A percentile compares a stretch with the other conserved stretches of the same genome.
Evolutionary conservation across 129 eudicot genomes (phyloP).

Genomic region (Saussurea involucrata): DNA sequence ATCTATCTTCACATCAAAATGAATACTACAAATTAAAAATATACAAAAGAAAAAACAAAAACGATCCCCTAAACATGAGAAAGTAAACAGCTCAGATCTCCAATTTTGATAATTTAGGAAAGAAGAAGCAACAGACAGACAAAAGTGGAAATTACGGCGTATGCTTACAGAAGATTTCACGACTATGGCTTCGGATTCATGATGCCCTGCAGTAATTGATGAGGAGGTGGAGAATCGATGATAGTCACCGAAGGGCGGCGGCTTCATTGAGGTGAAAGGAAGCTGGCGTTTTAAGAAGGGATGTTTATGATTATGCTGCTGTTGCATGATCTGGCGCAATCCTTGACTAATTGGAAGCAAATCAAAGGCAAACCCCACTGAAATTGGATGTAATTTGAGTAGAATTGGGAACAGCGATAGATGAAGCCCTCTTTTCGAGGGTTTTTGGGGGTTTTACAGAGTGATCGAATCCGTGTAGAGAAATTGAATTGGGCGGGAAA

Average conservation of each 20-base stretch:
- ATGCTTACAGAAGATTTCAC: slow-evolving; percentile 69
- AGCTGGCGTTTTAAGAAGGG: slow-evolving; percentile 51
- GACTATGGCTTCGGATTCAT: slow-evolving; percentile 52
- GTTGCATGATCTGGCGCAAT: slow-evolving; percentile 37
- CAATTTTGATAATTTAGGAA: neutral
- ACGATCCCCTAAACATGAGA: neutral
- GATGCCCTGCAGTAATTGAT: slow-evolving; percentile 17
- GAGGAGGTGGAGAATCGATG: slow-evolving; percentile 52
- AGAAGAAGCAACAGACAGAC: neutral
- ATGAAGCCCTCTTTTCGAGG: neutral
- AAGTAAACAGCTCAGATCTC: slow-evolving; percentile 19
- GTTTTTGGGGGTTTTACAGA: neutral
- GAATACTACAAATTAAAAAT: neutral
- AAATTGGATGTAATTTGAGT: slow-evolving; percentile 5
- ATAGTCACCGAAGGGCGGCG: slow-evolving; percentile 87
- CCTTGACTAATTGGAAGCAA: slow-evolving; percentile 29
- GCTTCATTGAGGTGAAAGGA: slow-evolving; percentile 67
- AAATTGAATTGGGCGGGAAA: slow-evolving; percentile 22
- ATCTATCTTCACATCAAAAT: neutral
- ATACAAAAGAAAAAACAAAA: neutral
- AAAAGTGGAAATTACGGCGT: neutral
- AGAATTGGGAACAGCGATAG: slow-evolving; percentile 9
- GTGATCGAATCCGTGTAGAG: slow-evolving; percentile 7
- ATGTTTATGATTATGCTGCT: slow-evolving; percentile 21
- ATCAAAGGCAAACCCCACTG: slow-evolving; percentile 13